Base-by-base conservation (phyloP, 257 asterid genomes). In the Nicotiana paniculata region DNA sequence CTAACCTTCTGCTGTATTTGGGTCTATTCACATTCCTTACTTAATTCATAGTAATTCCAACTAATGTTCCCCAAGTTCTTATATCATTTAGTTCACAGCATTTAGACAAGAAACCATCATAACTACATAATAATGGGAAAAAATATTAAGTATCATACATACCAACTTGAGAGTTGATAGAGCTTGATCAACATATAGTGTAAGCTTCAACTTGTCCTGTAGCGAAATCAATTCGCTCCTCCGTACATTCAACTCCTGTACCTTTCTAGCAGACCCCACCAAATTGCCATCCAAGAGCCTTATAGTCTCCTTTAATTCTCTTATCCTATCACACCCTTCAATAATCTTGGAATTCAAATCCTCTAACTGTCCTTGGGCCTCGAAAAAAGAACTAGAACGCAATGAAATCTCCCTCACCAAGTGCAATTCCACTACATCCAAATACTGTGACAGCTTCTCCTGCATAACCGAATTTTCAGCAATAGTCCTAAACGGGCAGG, bases 401-500 rank as follows among this genome's bases (percentile, higher is more conserved):
- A 94, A 72, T 1, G 99, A 96, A 77, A 96, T 94, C 93, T 96
- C 99, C 93, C 81, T 92, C 76, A 94, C 98, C 90, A 96, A 93
- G 87, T 96, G 97, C 89, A 96, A 67, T 88, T 96, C 99, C 85
- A 96, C 99, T 77, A 93, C 97, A 90, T 96, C 99, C 89, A 96
- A 93, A 85, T 96, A 96, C 91, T 93, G 98, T 9, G 98, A 94
- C 75, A 96, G 87, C 86, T 89, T 90, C 91, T 96, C 99, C 91
- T 96, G 99, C 89, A 93, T 85, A 18, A 90, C 93, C n/a, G 89
- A 81, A 81, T 96, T 96, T 89, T 96, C 99, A 55, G 94, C 65
- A 79, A 88, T 87, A 30, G 93, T 89, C 84, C 93, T 85, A 86
- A 93, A 96, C 4, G 99, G 99, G 86, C 98, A 93, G 0, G 99